Conservation (phyloP, 352 stramenopile genomes). For the Phytophthora vignae region DNA sequence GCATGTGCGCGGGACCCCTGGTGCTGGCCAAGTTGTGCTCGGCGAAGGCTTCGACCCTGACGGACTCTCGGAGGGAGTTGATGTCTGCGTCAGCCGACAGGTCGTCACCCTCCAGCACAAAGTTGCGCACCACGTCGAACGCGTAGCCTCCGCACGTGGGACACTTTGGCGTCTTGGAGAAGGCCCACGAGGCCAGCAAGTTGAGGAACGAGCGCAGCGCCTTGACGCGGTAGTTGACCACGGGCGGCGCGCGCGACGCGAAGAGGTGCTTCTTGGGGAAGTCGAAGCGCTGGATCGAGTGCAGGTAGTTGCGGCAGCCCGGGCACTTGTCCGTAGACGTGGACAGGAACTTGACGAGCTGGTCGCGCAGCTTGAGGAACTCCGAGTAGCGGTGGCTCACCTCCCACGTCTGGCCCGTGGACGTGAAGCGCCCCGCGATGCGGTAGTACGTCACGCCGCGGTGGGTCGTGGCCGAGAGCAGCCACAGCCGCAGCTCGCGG, state of each 20-base stretch:
- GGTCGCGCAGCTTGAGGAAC: conserved; percentile 78
- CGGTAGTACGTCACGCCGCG: conserved; percentile 75
- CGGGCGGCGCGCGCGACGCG: conserved; percentile 71
- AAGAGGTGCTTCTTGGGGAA: conserved; percentile 91
- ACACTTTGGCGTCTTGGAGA: conserved; percentile 86
- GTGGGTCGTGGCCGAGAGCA: conserved; percentile 63
- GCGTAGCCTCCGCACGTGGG: conserved; percentile 83
- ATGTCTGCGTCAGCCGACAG: conserved; percentile 66
- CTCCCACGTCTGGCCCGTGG: conserved; percentile 78
- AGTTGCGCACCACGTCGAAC: conserved; percentile 84
- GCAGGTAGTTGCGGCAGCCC: conserved; percentile 81
- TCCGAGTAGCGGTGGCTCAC: conserved; percentile 88
- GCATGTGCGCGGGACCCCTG: conserved; percentile 35
- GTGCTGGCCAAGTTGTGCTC: conserved; percentile 35
- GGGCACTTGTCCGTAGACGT: conserved; percentile 75
- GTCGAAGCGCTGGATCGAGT: conserved; percentile 79
- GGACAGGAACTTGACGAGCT: conserved; percentile 84
- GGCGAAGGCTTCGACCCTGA: conserved; percentile 69
- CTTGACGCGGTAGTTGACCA: conserved; percentile 88
- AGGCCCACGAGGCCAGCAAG: conserved; percentile 80
- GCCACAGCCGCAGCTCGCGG: conserved; percentile 70
- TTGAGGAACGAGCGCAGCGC: conserved; percentile 88
- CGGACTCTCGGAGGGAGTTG: conserved; percentile 71
- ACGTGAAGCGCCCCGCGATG: conserved; percentile 70
- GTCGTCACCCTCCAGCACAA: conserved; percentile 70